Evolutionary conservation across 805 yeast genomes (phyloP), one percentile per base, ranked within the genome.

Genomic region (Cyberlindnera meyerae): DNA sequence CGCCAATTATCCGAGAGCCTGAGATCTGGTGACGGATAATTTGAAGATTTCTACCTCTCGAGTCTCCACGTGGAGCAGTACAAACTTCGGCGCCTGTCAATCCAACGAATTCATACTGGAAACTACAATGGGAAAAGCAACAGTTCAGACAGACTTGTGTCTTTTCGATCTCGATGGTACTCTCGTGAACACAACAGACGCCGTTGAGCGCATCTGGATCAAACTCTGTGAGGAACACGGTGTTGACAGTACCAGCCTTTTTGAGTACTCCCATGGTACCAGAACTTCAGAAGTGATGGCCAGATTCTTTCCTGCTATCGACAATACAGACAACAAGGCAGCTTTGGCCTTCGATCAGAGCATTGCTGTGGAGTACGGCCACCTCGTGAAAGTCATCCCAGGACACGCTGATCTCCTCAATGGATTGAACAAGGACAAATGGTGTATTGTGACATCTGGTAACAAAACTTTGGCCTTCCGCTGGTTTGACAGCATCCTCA

Each of bases 151-250:
- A 2, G 59, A 53, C 27, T 26, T 54, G 12, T 40, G 50, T 46
- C 73, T 83, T 45, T 86, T 86, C 62, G 95, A 86, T 63, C 77
- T 88, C 36, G 95, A 86, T 58, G 95, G 95, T 36, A 86, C 95
- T 20, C 67, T 86, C 55, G 86, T 86, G 57, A 77, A 82, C 60
- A 82, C 94, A 27, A 85, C 89, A 42, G 78, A 77, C 37, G 86
- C 93, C 41, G 84, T 85, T 44, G 86, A 83, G 54, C 82, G 77
- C 53, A 77, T 84, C 66, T 86, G 95, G 95, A 74, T 73, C 52
- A 80, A 77, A 42, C 73, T 82, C 55, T 84, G 82, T 52, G 70
- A 74, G 54, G 74, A 82, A 62, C 77, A 86, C 43, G 74, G 73
- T 55, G 79, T 81, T 39, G 76, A 79, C 60, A 75, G 84, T 13